Percentiles rank a stretch among this genome's conserved stretches.
These are phyloP conservation scores for Mycena capillaripes DNA, from an alignment of 768 basidiomycete species.

Conservation along the genomic window DNA sequence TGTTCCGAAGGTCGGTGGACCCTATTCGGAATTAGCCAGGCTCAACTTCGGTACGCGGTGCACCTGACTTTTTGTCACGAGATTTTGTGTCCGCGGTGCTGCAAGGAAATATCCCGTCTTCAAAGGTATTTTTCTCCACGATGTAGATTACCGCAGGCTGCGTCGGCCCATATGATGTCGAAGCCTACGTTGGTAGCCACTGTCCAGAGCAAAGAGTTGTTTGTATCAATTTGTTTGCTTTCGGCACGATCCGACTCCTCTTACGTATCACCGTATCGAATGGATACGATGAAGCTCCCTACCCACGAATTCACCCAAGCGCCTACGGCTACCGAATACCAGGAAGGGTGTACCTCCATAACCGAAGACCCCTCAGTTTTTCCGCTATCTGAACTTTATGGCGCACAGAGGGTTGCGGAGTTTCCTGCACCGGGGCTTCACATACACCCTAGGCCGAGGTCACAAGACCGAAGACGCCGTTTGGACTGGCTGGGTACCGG, in stretches of 20 bases:
- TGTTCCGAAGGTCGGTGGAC: constrained; percentile 30
- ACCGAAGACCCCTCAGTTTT: too few relatives aligned
- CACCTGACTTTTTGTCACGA: constrained; percentile 30
- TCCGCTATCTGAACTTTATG: too few relatives aligned
- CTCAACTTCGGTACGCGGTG: constrained; percentile 35
- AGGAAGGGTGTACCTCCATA: too few relatives aligned
- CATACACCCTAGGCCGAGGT: too few relatives aligned
- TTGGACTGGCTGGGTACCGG: too few relatives aligned
- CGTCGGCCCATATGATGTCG: constrained; percentile 6
- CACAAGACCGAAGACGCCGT: too few relatives aligned
- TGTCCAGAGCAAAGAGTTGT: constrained; percentile 1
- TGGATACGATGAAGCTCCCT: too few relatives aligned
- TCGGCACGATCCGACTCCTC: constrained; percentile 3
- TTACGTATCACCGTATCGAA: too few relatives aligned
- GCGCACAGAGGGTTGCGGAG: too few relatives aligned
- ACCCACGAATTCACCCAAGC: too few relatives aligned
- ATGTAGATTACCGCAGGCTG: not conserved
- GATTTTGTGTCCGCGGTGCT: constrained; percentile 18
- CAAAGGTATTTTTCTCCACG: constrained; percentile 10
- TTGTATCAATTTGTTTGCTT: not conserved
- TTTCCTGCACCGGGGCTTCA: too few relatives aligned
- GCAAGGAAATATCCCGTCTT: constrained; percentile 18
- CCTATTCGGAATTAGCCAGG: constrained; percentile 36
- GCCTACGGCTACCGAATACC: too few relatives aligned
- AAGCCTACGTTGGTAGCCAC: constrained; percentile 1